phyloP scores from a whole-genome alignment of 1,284 basidiomycete genomes.

The Ceratobasidium papillatum region DNA sequence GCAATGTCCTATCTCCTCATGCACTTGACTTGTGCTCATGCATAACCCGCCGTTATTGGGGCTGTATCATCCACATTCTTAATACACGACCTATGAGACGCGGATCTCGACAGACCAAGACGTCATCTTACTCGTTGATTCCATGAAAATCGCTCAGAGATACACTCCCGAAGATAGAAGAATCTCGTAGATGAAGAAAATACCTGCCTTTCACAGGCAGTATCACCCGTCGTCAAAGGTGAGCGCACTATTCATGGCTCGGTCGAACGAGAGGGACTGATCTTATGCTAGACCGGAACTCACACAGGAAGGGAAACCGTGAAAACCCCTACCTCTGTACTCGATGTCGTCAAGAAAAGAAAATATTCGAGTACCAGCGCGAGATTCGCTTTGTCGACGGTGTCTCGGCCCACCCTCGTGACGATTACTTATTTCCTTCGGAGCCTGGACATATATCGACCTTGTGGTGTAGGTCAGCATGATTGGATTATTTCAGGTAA shows the following conservation, averaged over 20 bases:
- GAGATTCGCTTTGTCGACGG: neutral
- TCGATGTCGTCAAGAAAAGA: neutral
- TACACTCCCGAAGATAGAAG: neutral
- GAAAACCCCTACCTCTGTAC: neutral
- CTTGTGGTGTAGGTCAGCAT: neutral
- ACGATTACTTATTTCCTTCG: neutral
- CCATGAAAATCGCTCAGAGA: no score
- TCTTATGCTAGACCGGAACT: neutral
- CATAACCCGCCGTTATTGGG: no score
- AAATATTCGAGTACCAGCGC: no score
- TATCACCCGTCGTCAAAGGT: neutral
- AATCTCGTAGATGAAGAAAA: neutral
- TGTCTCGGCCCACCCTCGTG: neutral
- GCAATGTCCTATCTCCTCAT: no score
- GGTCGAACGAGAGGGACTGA: neutral
- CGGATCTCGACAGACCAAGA: no score
- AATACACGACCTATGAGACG: no score
- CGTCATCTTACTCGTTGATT: no score
- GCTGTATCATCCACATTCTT: no score
- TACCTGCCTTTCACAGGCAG: neutral
- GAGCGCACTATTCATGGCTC: neutral
- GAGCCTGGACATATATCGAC: no score
- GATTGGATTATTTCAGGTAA: no score
- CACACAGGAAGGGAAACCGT: constrained; percentile 1
- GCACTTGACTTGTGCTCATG: no score